Percentiles rank a stretch among this genome's conserved stretches.
These are phyloP conservation scores for Chalciporus sphaerocephalus DNA, from an alignment of 768 basidiomycete genomes.

Conservation along the genomic window DNA sequence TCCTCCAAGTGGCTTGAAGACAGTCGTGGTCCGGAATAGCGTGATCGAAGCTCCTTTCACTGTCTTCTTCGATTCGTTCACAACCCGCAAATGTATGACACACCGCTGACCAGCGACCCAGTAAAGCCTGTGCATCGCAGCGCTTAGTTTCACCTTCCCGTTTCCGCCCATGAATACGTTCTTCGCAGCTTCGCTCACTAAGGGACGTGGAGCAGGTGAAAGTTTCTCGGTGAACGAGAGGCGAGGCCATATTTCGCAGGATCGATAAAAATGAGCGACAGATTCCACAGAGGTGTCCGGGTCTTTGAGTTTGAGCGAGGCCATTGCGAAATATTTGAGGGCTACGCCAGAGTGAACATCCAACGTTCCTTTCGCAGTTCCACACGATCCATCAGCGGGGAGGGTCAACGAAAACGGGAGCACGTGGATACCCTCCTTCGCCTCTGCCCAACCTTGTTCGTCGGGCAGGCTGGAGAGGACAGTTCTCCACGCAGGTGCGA, in stretches of 20 bases:
- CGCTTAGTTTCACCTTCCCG: slow-evolving; percentile 62
- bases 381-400: slow-evolving; percentile 49
- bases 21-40: slow-evolving; percentile 60
- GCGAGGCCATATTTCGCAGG: slow-evolving; percentile 75
- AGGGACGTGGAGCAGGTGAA: slow-evolving; percentile 52
- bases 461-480: slow-evolving; percentile 47
- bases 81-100: slow-evolving; percentile 57
- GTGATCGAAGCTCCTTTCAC: slow-evolving; percentile 62
- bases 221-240: slow-evolving; percentile 60
- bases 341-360: slow-evolving; percentile 53
- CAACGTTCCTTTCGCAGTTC: slow-evolving; percentile 55
- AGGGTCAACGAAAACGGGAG: slow-evolving; percentile 73
- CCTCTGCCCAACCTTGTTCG: slow-evolving; percentile 58
- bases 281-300: slow-evolving; percentile 54
- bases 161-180: slow-evolving; percentile 58
- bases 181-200: slow-evolving; percentile 54
- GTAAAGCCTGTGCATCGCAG: slow-evolving; percentile 60
- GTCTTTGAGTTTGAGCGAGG: slow-evolving; percentile 74
- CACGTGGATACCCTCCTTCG: slow-evolving; percentile 59
- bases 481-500: slow-evolving; percentile 42
- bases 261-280: slow-evolving; percentile 86
- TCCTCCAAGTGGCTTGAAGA: slow-evolving; percentile 49
- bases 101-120: slow-evolving; percentile 86
- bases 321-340: slow-evolving; percentile 77
- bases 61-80: slow-evolving; percentile 63